A percentile compares a stretch with the other conserved stretches of the same genome.
Evolutionary conservation across 352 stramenopile species (phyloP).

Genomic region (Globisporangium megalacanthum): DNA sequence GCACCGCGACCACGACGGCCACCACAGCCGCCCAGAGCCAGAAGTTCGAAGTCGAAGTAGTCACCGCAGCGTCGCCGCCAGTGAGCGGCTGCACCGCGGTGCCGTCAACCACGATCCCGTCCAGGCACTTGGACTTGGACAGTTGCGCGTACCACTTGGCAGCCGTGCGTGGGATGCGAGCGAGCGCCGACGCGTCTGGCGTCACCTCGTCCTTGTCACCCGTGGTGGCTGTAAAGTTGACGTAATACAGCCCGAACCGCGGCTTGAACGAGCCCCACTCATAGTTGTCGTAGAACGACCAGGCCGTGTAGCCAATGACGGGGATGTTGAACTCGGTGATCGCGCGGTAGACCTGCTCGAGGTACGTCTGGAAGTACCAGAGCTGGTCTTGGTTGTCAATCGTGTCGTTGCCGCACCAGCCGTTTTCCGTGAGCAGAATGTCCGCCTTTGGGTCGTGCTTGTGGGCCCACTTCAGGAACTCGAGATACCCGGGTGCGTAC

Average conservation of each 20-base stretch:
- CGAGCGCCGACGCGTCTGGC: slow-evolving; percentile 19
- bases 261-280: slow-evolving; percentile 79
- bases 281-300: slow-evolving; percentile 94
- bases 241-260: slow-evolving; percentile 18
- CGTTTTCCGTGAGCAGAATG: slow-evolving; percentile 66
- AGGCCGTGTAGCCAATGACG: slow-evolving; percentile 90
- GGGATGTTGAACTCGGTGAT: slow-evolving; percentile 54
- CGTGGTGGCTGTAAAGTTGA: slow-evolving; percentile 29
- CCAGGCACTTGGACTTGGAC: slow-evolving; percentile 55
- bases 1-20: slow-evolving; percentile 14
- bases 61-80: too few relatives aligned
- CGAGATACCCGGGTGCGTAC: slow-evolving; percentile 46
- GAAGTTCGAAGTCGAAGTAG: too few relatives aligned
- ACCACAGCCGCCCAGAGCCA: slow-evolving; percentile 18
- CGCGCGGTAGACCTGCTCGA: slow-evolving; percentile 55
- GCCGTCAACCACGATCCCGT: slow-evolving; percentile 11
- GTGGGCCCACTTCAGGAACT: slow-evolving; percentile 64
- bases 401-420: slow-evolving; percentile 46
- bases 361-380: slow-evolving; percentile 46
- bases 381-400: slow-evolving; percentile 30
- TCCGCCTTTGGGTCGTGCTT: slow-evolving; percentile 29
- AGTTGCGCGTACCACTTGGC: slow-evolving; percentile 56
- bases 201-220: slow-evolving; percentile 23
- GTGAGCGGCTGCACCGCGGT: too few relatives aligned
- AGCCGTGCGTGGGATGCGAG: slow-evolving; percentile 31